Evolutionary conservation across 352 stramenopile species (phyloP), one percentile per base, ranked within the genome.

Genomic region (Pythium aphanidermatum): DNA sequence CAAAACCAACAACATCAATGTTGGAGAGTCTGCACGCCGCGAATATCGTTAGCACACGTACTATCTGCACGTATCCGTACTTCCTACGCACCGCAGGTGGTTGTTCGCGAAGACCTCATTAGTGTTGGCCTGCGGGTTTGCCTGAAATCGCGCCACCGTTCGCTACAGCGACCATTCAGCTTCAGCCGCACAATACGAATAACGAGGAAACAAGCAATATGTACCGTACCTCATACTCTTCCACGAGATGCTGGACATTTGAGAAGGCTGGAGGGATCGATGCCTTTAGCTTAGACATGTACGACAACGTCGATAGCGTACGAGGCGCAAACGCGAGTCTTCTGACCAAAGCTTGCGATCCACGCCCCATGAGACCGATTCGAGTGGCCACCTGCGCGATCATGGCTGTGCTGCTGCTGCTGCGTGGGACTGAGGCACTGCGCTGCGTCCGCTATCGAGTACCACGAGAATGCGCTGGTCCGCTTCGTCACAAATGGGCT

Each of bases 51-150:
- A n/a, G n/a, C n/a, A n/a, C n/a, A n/a, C n/a, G n/a, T n/a, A n/a
- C n/a, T n/a, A n/a, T n/a, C n/a, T n/a, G n/a, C n/a, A n/a, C 28
- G 4, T 16, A 17, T 8, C 19, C 2, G 43, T 12, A 33, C 3
- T 1, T 20, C 27, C 43, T n/a, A 3, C 52, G 23, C 50, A 80
- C 73, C 65, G 49, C 41, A 88, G 40, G 39, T 86, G 73, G 51
- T 88, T 88, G 57, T 86, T 88, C 14, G 73, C 69, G 27, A 88
- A 88, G 12, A 88, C 70, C 23, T 83, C 74, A 32, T 83, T 75
- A 13, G 63, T 64, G 33, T 68, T 52, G n/a, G 64, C 58, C 14
- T 41, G 60, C 5, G 48, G 20, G 39, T 67, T 73, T n/a, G 73
- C 70, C 26, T 40, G 27, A 45, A 85, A 85, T 11, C 54, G 57